A percentile compares a stretch with the other conserved stretches of the same genome.
Conservation (phyloP, 2,329 filamentous ascomycete genomes). For the Neofusicoccum laricinum region DNA sequence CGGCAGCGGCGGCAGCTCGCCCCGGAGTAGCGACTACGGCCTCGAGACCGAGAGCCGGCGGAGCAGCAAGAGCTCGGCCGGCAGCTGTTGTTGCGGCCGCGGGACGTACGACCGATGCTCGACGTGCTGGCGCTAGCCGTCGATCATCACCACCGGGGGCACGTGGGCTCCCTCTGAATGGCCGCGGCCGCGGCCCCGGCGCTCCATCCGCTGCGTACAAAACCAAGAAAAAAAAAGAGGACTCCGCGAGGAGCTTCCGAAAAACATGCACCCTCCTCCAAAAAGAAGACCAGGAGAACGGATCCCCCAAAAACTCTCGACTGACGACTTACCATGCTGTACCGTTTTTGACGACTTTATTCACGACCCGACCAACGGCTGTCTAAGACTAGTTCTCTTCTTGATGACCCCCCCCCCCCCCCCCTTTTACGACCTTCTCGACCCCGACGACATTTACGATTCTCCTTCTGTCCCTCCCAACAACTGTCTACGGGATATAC, state of each 20-base stretch:
- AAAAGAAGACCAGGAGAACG: neutral
- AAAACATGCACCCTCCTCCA: neutral
- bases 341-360: neutral
- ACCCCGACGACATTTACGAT: neutral
- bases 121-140: conserved; percentile 6
- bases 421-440: neutral
- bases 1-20: conserved; percentile 55
- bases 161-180: neutral
- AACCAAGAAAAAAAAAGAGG: neutral
- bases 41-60: conserved; percentile 35
- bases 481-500: neutral
- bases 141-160: neutral
- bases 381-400: neutral
- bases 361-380: conserved; percentile 7
- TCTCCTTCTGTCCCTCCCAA: neutral
- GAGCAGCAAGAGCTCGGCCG: conserved; percentile 32
- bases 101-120: conserved; percentile 20
- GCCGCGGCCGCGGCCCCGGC: neutral
- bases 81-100: conserved; percentile 36
- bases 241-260: conserved; percentile 1
- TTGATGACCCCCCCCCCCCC: neutral
- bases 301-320: neutral
- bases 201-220: neutral
- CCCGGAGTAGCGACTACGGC: conserved; percentile 46
- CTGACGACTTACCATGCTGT: neutral